Evolutionary conservation across 805 yeast species (phyloP), one percentile per base, ranked within the genome.

Genomic region (Pichia manshurica): DNA sequence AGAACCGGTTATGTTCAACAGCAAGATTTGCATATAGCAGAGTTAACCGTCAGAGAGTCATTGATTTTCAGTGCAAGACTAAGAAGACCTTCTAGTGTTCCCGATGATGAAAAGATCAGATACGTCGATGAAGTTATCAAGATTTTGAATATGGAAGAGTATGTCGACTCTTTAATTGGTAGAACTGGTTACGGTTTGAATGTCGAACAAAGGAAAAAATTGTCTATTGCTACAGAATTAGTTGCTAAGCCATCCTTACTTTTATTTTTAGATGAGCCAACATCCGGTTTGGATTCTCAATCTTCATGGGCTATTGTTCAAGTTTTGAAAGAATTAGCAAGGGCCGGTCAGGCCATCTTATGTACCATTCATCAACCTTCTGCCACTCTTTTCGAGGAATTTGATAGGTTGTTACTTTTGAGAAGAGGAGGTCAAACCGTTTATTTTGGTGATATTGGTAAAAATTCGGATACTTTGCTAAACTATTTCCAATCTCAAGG

Each of bases 361-460:
- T 78, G 82, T 67, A 77, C 84, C 49, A 74, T 74, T 46, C 78
- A 74, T 59, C 77, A 73, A 60, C 77, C 77, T 29, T 77, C 81
- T 7, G 66, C 73, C n/a, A 62, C 65, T 1, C 60, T 75, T 20
- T 78, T 69, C 49, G 69, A 70, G 49, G 70, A 70, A 47, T 52
- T 52, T 44, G 75, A 71, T 53, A 64, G 69, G 37, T 59, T 71
- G 48, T 57, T 73, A 45, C 66, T 76, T 48, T 63, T 76, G 57
- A 75, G 65, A 59, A 72, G 64, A 53, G 81, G 81, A 55, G 81
- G 81, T 50, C 63, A 66, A 58, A 75, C 80, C 23, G 79, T 71
- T 42, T 76, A 75, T 56, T 75, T 75, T 53, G 81, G 81, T 52
- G 78, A 75, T 46, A 68, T 76, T 56, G 81, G 81, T 42, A 59